Conservation (phyloP, 2,329 filamentous ascomycete genomes). For the Scedosporium aurantiacum region DNA sequence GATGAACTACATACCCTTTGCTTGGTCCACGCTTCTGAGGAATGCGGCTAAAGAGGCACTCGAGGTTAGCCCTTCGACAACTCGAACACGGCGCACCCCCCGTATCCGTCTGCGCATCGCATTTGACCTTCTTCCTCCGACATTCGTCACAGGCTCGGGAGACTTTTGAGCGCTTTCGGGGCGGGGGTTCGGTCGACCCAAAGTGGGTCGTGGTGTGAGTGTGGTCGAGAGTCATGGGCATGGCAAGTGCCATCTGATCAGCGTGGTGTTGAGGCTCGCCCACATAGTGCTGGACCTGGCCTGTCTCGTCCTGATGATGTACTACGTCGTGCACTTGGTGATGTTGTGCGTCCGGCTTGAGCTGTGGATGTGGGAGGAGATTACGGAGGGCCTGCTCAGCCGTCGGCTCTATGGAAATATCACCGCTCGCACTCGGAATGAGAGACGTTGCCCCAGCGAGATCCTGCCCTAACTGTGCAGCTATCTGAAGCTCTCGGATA, state of each 20-base stretch:
- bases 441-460: conserved; percentile 33
- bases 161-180: conserved; percentile 72
- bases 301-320: conserved; percentile 12
- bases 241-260: conserved; percentile 15
- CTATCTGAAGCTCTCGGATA: conserved; percentile 41
- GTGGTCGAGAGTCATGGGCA: conserved; percentile 25
- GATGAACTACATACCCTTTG: conserved; percentile 54
- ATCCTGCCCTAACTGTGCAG: conserved; percentile 45
- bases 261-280: conserved; percentile 5
- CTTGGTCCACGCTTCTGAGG: conserved; percentile 82
- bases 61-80: conserved; percentile 64
- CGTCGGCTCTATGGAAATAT: conserved; percentile 25
- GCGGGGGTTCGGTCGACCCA: conserved; percentile 44
- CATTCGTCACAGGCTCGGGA: conserved; percentile 86
- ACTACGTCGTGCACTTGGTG: conserved; percentile 12
- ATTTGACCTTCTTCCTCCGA: conserved; percentile 80
- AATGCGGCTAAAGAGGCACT: conserved; percentile 75
- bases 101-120: conserved; percentile 67
- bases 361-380: conserved; percentile 31
- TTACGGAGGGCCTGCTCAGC: conserved; percentile 28
- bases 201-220: conserved; percentile 18
- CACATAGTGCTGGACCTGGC: conserved; percentile 7
- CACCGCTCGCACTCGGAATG: conserved; percentile 35
- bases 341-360: conserved; percentile 15
- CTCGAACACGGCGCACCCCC: conserved; percentile 68